These are phyloP conservation scores for Ophiostoma ips DNA, from an alignment of 2,329 filamentous ascomycete genomes.

Conservation along the genomic window DNA sequence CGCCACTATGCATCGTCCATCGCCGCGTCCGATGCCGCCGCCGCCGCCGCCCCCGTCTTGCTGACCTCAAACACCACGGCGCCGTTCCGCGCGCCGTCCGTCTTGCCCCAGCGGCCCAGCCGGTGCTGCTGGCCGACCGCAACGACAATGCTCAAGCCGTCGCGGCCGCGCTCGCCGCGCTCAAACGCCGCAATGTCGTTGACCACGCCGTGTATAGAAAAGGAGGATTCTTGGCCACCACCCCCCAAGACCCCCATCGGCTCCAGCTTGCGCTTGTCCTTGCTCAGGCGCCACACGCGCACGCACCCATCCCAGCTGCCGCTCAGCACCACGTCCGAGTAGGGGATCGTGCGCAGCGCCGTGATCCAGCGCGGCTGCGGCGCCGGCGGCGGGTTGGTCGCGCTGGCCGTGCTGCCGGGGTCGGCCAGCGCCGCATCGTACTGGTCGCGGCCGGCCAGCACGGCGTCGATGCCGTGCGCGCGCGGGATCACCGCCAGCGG, in stretches of 20 bases:
- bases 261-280: conserved; percentile 70
- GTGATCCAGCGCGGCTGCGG: conserved; percentile 80
- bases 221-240: conserved; percentile 5
- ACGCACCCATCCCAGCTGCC: conserved; percentile 92
- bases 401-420: conserved; percentile 67
- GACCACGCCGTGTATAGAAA: conserved; percentile 48
- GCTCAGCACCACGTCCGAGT: conserved; percentile 77
- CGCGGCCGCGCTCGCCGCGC: conserved; percentile 59
- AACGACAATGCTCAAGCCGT: conserved; percentile 72
- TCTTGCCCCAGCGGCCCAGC: conserved; percentile 66
- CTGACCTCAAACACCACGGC: conserved; percentile 74
- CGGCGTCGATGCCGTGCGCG: conserved; percentile 73
- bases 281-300: conserved; percentile 69
- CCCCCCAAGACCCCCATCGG: conserved; percentile 49
- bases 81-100: conserved; percentile 56
- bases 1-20: too few species aligned
- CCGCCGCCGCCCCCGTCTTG: neutral
- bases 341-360: conserved; percentile 71
- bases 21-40: neutral
- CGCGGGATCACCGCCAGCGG: conserved; percentile 65
- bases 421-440: conserved; percentile 17
- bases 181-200: conserved; percentile 86
- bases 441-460: conserved; percentile 46
- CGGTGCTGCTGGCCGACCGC: conserved; percentile 78
- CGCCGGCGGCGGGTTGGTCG: conserved; percentile 46